These are phyloP conservation scores for Sideroxylon spinosum DNA, from an alignment of 179 eudicot species.

Conservation along the genomic window DNA sequence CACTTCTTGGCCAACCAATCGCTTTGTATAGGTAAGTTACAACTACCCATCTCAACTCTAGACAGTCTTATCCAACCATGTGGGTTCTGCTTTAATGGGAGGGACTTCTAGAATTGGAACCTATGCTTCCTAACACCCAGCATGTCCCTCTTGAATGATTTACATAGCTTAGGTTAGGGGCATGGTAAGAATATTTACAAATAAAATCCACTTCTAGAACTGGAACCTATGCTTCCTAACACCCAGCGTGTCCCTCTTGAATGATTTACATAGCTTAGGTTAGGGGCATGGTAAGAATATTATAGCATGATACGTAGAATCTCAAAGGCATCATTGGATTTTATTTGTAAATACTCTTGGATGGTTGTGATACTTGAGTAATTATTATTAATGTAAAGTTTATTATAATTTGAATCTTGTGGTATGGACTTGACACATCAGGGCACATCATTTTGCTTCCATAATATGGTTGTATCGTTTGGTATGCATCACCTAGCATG, in stretches of 20 bases:
- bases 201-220: slow-evolving; percentile 6
- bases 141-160: neutral
- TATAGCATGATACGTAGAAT: neutral
- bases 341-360: neutral
- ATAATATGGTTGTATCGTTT: no score
- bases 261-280: neutral
- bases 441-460: no score
- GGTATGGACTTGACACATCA: no score
- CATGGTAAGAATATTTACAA: no score
- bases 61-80: neutral
- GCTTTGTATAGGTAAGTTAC: slow-evolving; percentile 77
- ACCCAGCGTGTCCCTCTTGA: neutral
- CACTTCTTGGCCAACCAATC: slow-evolving; percentile 85
- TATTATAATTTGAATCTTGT: no score
- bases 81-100: neutral
- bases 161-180: neutral
- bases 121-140: no score
- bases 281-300: no score
- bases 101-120: neutral
- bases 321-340: neutral
- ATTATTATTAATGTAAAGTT: no score
- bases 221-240: no score
- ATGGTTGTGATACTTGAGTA: neutral
- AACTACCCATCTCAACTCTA: slow-evolving; percentile 11
- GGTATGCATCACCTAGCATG: no score